Conservation (phyloP, 2,329 filamentous ascomycete genomes). For the Colletotrichum lupini region DNA sequence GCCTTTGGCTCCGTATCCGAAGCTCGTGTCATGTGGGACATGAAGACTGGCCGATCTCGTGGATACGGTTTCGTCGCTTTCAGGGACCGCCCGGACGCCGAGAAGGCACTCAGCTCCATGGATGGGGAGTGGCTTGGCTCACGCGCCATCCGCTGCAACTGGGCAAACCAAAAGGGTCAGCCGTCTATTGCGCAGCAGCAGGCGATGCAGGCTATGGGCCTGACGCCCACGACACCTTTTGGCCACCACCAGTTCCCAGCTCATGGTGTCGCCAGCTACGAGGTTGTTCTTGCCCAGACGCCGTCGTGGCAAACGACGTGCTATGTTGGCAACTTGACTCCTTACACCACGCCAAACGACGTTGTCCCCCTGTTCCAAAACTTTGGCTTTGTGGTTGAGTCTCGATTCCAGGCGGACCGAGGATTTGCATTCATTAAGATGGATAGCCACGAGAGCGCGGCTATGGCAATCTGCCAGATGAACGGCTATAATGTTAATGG, state of each 20-base stretch:
- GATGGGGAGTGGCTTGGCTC: conserved; percentile 99
- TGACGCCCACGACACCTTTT: conserved; percentile 96
- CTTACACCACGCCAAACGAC: conserved; percentile 96
- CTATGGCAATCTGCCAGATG: conserved; percentile 97
- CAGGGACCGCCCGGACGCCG: conserved; percentile 91
- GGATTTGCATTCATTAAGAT: conserved; percentile 99
- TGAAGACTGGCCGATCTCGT: conserved; percentile 98
- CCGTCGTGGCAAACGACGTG: conserved; percentile 98
- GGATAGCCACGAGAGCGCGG: conserved; percentile 97
- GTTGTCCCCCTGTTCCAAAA: conserved; percentile 98
- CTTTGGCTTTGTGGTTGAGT: conserved; percentile 97
- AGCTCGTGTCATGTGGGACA: conserved; percentile 99
- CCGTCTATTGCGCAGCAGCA: conserved; percentile 98
- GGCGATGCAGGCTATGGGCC: conserved; percentile 96
- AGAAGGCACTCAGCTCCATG: conserved; percentile 97
- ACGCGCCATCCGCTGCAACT: conserved; percentile 98
- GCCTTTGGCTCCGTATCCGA: conserved; percentile 96
- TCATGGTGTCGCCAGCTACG: conserved; percentile 95
- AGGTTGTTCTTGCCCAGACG: conserved; percentile 95
- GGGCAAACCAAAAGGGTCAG: conserved; percentile 99
- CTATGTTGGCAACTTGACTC: conserved; percentile 97
- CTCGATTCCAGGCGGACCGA: conserved; percentile 96
- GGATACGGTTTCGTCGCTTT: conserved; percentile 99
- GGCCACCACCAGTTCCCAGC: conserved; percentile 98
- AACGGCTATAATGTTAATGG: conserved; percentile 99